A percentile compares a stretch with the other conserved stretches of the same genome.
phyloP scores from a whole-genome alignment of 768 basidiomycete genomes.

The Naganishia randhawae region DNA sequence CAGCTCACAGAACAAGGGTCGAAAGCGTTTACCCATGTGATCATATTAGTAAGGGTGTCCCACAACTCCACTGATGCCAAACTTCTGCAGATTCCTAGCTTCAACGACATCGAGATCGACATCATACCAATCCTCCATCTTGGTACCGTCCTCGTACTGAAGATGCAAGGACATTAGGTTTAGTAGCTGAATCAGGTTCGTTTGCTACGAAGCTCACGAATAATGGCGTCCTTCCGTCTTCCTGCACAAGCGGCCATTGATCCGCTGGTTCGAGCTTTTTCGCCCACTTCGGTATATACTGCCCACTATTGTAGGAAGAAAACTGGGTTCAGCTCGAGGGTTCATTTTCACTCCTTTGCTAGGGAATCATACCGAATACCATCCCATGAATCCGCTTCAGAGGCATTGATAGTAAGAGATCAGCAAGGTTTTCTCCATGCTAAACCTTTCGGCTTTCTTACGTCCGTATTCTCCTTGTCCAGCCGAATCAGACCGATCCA shows the following conservation, averaged over 20 bases:
- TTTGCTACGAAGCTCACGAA: background rate
- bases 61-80: conserved; percentile 29
- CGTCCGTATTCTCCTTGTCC: conserved; percentile 31
- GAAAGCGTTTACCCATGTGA: too few relatives aligned
- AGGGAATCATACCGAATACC: conserved; percentile 8
- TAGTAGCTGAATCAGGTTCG: background rate
- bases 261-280: conserved; percentile 26
- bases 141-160: conserved; percentile 29
- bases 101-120: conserved; percentile 28
- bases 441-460: too few relatives aligned
- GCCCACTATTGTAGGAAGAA: too few relatives aligned
- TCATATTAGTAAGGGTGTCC: conserved; percentile 26
- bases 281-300: conserved; percentile 32
- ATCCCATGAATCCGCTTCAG: conserved; percentile 28
- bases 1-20: too few relatives aligned
- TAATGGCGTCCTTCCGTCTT: conserved; percentile 26
- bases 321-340: too few relatives aligned
- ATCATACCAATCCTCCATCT: conserved; percentile 30
- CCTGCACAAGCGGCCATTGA: conserved; percentile 28
- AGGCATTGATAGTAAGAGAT: background rate
- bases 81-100: conserved; percentile 23
- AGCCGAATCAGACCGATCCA: conserved; percentile 26
- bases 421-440: background rate
- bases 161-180: background rate
- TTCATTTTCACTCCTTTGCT: background rate